Evolutionary conservation across 139 green algal genomes (phyloP).

Genomic region (Prasinococcaceae sp.): DNA sequence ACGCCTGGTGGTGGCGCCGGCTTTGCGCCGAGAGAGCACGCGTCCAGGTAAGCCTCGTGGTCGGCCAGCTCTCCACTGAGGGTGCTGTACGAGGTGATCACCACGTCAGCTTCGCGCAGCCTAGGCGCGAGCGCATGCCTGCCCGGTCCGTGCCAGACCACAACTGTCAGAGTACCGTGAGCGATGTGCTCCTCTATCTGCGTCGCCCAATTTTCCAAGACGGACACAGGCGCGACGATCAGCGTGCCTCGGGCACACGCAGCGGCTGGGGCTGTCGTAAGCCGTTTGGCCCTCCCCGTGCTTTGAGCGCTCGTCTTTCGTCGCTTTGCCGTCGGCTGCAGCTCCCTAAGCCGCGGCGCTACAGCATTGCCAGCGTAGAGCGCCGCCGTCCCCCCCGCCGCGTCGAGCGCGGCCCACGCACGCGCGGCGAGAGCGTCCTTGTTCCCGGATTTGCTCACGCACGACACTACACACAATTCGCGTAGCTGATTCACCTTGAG

Average conservation of each 20-base stretch:
- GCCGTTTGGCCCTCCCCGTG: no score
- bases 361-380: no score
- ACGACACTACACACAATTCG: no score
- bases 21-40: no score
- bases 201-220: not conserved
- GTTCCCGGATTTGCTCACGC: no score
- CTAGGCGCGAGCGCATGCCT: not conserved
- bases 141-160: not conserved
- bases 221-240: slow-evolving; percentile 1
- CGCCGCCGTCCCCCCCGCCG: no score
- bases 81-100: not conserved
- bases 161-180: not conserved
- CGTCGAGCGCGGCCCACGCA: no score
- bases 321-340: no score
- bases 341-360: no score
- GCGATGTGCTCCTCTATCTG: slow-evolving; percentile 4
- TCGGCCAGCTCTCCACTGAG: not conserved
- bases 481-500: no score
- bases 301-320: no score
- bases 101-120: slow-evolving; percentile 1
- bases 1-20: not conserved
- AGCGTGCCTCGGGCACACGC: not conserved
- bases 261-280: not conserved
- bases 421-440: no score
- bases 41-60: not conserved